Evolutionary conservation across 306 rosid species (phyloP), one percentile per base, ranked within the genome.

Genomic region (Fragaria vesca): DNA sequence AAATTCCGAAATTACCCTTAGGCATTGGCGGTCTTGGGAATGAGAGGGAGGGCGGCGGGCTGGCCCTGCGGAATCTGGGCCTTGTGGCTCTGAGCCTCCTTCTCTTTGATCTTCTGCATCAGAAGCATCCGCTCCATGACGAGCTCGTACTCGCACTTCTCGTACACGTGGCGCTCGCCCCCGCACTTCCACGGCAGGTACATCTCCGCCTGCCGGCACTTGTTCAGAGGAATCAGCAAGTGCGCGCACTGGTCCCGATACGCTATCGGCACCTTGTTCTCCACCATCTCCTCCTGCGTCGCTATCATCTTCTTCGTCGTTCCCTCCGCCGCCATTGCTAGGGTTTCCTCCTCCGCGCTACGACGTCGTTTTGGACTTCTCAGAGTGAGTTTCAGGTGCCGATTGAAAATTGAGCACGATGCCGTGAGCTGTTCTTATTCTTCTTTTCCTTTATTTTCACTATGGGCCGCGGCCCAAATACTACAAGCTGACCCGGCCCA

Each of bases 271-370:
- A 91, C 96, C 91, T 81, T 84, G 30, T 92, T 90, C 77, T 92
- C 97, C 43, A 89, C 91, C 99, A 95, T 93, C 80, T 95, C 97
- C 38, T 80, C 95, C 83, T 91, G 97, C 26, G 97, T 91, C 42
- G 97, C 98, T 51, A 95, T 92, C 98, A 92, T 95, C 95, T 91
- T 89, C 93, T 95, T 92, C 85, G 97, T 88, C 51, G 97, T 91
- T 5, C 97, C 97, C 48, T 85, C 84, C 5, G 85, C 85, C 40
- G 90, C 94, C 98, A 89, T 75, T 7, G 45, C 52, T 45, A 65
- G 70, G 34, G 71, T 58, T 74, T 55, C 8, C 17, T 6, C 12
- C 26, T 74, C 12, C 24, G 16, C 3, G 5, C 21, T 57, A 60
- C 78, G 60, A 46, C 71, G 71, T 36, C 57, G 67, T 55, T 16